Percentiles rank a stretch among this genome's conserved stretches.
Conservation (phyloP, 2,329 filamentous ascomycete species). For the Arthrocladium fulminans region DNA sequence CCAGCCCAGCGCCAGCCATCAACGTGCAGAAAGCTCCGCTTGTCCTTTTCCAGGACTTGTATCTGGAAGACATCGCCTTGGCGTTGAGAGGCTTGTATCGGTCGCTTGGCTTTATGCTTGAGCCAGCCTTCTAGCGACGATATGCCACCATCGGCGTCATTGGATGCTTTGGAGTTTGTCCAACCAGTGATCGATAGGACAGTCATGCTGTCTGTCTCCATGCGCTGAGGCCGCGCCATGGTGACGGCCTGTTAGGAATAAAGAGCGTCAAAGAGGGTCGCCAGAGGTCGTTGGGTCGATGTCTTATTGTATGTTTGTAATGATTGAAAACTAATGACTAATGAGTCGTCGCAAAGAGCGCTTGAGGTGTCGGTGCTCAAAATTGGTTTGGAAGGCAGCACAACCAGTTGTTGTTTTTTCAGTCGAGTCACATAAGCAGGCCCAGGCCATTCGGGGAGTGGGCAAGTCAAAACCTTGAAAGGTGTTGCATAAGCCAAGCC, state of each 20-base stretch:
- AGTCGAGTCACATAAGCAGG: not conserved
- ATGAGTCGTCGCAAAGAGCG: not conserved
- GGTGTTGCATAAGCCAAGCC: not conserved
- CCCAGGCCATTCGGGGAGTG: not conserved
- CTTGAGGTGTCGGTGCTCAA: not conserved
- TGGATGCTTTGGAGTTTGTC: slow-evolving; percentile 58
- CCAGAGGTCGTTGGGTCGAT: not conserved
- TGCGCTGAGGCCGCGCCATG: slow-evolving; percentile 6
- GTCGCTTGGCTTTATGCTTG: slow-evolving; percentile 57
- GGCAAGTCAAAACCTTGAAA: not conserved
- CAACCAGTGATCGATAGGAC: slow-evolving; percentile 47
- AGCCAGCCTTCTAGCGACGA: slow-evolving; percentile 58
- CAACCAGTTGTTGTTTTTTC: not conserved
- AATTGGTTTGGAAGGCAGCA: not conserved
- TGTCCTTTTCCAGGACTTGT: slow-evolving; percentile 18
- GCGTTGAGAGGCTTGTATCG: slow-evolving; percentile 35
- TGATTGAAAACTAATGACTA: not conserved
- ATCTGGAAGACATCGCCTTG: slow-evolving; percentile 18
- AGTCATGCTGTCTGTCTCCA: slow-evolving; percentile 4
- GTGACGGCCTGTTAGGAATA: not conserved
- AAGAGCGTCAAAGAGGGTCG: not conserved
- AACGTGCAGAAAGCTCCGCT: slow-evolving; percentile 44
- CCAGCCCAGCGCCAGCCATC: slow-evolving; percentile 63
- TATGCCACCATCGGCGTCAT: slow-evolving; percentile 58
- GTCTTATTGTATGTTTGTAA: not conserved